A percentile compares a stretch with the other conserved stretches of the same genome.
phyloP scores from a whole-genome alignment of 768 basidiomycete species.

The Suillus placidus region DNA sequence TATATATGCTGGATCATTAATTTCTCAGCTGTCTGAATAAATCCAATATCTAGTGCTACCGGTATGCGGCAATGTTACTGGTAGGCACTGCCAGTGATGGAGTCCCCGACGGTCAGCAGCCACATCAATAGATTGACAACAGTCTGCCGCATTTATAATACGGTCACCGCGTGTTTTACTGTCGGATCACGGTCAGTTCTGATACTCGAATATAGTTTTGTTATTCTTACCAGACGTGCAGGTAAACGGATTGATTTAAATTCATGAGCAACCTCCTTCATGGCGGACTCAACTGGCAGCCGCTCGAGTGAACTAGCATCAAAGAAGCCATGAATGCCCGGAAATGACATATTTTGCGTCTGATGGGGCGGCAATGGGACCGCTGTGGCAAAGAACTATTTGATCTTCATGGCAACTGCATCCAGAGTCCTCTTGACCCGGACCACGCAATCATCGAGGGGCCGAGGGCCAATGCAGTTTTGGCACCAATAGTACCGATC shows the following conservation, averaged over 20 bases:
- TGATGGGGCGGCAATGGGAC: slow-evolving; percentile 27
- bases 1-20: neutral
- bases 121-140: neutral
- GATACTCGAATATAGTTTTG: neutral
- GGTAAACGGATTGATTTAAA: slow-evolving; percentile 27
- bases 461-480: slow-evolving; percentile 24
- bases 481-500: slow-evolving; percentile 29
- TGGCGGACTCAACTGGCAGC: slow-evolving; percentile 27
- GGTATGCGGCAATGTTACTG: neutral
- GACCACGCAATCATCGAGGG: slow-evolving; percentile 27
- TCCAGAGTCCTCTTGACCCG: slow-evolving; percentile 21
- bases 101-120: neutral
- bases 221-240: slow-evolving; percentile 3
- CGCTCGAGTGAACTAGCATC: slow-evolving; percentile 32
- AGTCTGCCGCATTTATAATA: neutral
- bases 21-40: neutral
- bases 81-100: neutral
- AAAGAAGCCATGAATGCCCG: slow-evolving; percentile 29
- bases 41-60: neutral
- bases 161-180: neutral
- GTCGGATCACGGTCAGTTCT: neutral
- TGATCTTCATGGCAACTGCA: slow-evolving; percentile 23
- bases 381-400: slow-evolving; percentile 28
- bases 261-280: slow-evolving; percentile 20
- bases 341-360: slow-evolving; percentile 27